Evolutionary conservation across 805 yeast species (phyloP), one percentile per base, ranked within the genome.

Genomic region (Nakazawaea wickerhamii): DNA sequence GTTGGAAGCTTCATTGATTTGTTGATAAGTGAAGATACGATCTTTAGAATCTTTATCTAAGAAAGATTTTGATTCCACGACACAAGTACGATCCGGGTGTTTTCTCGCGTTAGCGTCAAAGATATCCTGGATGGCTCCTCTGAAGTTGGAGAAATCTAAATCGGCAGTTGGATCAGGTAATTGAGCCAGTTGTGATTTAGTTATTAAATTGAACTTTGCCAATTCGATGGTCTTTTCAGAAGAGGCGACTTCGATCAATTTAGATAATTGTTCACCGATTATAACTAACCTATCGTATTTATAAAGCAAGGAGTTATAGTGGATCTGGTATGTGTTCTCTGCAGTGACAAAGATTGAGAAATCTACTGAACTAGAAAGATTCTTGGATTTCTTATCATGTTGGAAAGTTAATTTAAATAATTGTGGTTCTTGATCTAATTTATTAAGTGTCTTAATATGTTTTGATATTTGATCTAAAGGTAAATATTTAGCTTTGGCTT

Each of bases 121-220:
- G 34, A 93, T 90, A 55, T 93, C 99, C 57, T 93, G 99, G 54
- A 93, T 95, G 13, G 98, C 90, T 36, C 99, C 99, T 51, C 95
- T 75, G 63, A 78, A 93, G 22, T 84, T 84, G 32, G 81, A 70
- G 97, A 97, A 93, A 63, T 89, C 95, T 50, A 93, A 71, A 53
- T 89, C 84, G 8, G 67, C 60, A 7, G 88, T 85, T 34, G 99
- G 98, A 59, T 90, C 90, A 5, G 99, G 99, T 43, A 95, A 68
- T 2, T 70, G 63, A 0, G 60, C 49, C 35, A 54, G 57, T 53
- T 89, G 95, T 1, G 80, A 60, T n/a, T 64, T 54, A 1, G 98
- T 88, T 43, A 87, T 66, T 49, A 93, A 69, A 32, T 77, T 73
- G 23, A 85, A 73, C 46, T 77, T 68, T 35, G 93, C 78, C 42